Evolutionary conservation across 1,284 basidiomycete species (phyloP), one percentile per base, ranked within the genome.

Genomic region (Pascua guehoae): DNA sequence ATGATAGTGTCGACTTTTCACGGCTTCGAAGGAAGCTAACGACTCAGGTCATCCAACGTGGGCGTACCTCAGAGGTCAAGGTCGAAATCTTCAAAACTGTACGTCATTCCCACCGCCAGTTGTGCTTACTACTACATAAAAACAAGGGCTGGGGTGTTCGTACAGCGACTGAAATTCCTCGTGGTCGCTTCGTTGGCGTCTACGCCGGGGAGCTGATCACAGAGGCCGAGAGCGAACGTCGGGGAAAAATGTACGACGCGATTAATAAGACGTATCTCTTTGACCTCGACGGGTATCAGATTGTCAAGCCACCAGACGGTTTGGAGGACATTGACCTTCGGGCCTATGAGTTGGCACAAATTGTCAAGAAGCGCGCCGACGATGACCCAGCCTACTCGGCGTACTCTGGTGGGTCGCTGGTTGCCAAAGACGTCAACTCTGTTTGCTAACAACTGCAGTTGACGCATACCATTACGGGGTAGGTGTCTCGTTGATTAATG

Each of bases 401-500:
- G 16, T 77, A 71, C 49, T 72, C 68, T 54, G 68, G 74, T 74
- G 50, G 61, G 72, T 64, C 12, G 37, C 36, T 36, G 38, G 18
- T 16, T 47, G 18, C 1, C 10, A 41, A 12, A 17, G 38, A 3
- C 40, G 5, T n/a, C 15, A 47, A 10, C 32, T 11, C 5, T 12
- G 37, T 12, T 8, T 40, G 56, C 60, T 66, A 66, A 72, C 72
- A 7, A 60, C 68, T 17, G 77, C 80, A 42, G 84, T 93, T 1
- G 91, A 93, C 76, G 90, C 91, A 1, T 92, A 87, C 69, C 89
- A 92, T 73, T 87, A 84, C 45, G 90, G 90, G 72, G 90, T 91
- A 72, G 76, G 88, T 80, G 0, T 14, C 15, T 54, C 47, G 14
- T 53, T 62, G 45, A 53, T 58, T 58, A 38, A 66, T 47, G 60